Conservation (phyloP, 2,329 filamentous ascomycete genomes). For the Neobulgaria alba region DNA sequence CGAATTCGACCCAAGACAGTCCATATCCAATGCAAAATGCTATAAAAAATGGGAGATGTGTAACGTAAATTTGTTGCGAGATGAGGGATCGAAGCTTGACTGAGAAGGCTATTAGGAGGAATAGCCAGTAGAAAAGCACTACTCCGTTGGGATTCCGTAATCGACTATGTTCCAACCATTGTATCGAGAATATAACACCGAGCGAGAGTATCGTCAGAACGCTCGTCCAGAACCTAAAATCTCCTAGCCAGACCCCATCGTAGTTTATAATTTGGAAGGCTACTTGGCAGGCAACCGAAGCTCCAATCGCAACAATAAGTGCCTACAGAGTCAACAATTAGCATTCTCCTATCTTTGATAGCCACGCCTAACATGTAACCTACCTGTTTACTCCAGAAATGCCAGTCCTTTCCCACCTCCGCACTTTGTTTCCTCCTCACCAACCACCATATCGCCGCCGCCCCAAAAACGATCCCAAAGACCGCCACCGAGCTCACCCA, state of each 20-base stretch:
- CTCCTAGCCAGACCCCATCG: constrained; percentile 49
- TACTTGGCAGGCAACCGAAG: constrained; percentile 51
- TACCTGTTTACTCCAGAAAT: constrained; percentile 90
- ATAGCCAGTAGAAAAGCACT: constrained; percentile 66
- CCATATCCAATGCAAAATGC: constrained; percentile 51
- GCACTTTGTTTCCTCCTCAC: constrained; percentile 58
- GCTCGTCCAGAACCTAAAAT: constrained; percentile 66
- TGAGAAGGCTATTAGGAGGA: constrained; percentile 54
- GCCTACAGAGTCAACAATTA: constrained; percentile 32
- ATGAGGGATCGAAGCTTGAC: constrained; percentile 63
- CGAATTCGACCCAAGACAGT: constrained; percentile 52
- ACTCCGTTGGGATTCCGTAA: constrained; percentile 62
- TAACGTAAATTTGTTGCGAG: constrained; percentile 47
- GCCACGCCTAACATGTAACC: constrained; percentile 21
- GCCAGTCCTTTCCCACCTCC: constrained; percentile 72
- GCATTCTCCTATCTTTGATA: background rate
- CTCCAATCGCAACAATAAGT: constrained; percentile 48
- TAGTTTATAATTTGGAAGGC: constrained; percentile 53
- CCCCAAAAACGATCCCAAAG: constrained; percentile 72
- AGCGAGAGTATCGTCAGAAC: constrained; percentile 52
- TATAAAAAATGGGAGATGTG: constrained; percentile 53
- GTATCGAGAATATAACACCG: constrained; percentile 53
- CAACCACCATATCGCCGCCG: constrained; percentile 72
- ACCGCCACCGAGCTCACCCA: constrained; percentile 71
- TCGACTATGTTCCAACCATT: constrained; percentile 63